Evolutionary conservation across 805 yeast genomes (phyloP), one percentile per base, ranked within the genome.

Genomic region (Ogataea sp.): DNA sequence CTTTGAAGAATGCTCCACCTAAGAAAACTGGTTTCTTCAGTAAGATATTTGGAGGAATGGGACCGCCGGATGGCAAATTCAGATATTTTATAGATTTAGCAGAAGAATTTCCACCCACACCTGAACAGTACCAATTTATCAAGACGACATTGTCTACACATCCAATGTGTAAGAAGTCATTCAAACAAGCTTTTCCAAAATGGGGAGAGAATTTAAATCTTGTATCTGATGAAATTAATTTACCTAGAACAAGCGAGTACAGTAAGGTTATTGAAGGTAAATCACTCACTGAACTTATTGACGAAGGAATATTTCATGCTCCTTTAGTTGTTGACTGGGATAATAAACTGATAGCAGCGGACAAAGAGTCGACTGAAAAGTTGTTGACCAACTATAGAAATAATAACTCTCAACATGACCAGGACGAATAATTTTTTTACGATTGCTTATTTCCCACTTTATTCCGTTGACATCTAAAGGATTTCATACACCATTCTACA

Each of bases 321-420:
- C 81, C 81, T 1, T 57, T 75, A 33, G 61, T 77, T 15, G 80
- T 79, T 14, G 83, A 79, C 55, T 79, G 84, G 83, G 75, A 72
- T 45, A 67, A 75, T 47, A 68, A 70, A 37, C 51, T 65, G 52
- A 61, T 77, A 20, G 83, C 84, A 2, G 67, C 71, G 31, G 67
- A 73, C 46, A 68, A 63, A 36, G 59, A 63, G 40, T 15, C 33
- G 4, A 30, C 33, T 18, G 33, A 30, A 16, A 53, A 66, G 38
- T 66, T 76, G 38, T 55, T 75, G 44, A 62, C 60, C 35, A 58
- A 64, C 47, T 65, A 67, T 38, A 49, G 54, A 29, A 43, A 42
- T 24, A 47, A 46, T 31, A 46, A 46, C 27, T 57, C 47, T 37
- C 44, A 43, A 9, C 34, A 33, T 20, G 32, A 30, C 21, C 26